phyloP scores from a whole-genome alignment of 805 yeast species.

The Saccharomycopsis sp. region DNA sequence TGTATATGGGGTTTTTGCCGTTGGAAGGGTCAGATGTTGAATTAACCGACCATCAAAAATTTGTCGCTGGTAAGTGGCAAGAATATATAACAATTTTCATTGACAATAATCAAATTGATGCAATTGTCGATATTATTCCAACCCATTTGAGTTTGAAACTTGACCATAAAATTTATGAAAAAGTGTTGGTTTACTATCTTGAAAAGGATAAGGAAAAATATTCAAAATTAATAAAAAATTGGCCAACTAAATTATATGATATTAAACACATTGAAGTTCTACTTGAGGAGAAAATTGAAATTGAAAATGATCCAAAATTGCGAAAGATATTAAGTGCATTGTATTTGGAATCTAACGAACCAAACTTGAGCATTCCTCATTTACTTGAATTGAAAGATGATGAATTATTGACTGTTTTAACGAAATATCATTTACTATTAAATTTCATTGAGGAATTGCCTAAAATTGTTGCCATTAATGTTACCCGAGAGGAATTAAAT shows the following conservation, averaged over 20 bases:
- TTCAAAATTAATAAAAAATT: slow-evolving; percentile 36
- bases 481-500: slow-evolving; percentile 33
- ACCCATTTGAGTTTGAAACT: slow-evolving; percentile 30
- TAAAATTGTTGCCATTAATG: slow-evolving; percentile 38
- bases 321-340: slow-evolving; percentile 44
- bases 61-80: slow-evolving; percentile 50
- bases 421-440: slow-evolving; percentile 55
- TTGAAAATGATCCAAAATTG: slow-evolving; percentile 28
- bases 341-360: slow-evolving; percentile 51
- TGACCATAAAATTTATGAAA: slow-evolving; percentile 37
- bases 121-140: slow-evolving; percentile 55
- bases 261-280: slow-evolving; percentile 34
- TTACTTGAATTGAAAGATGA: slow-evolving; percentile 50
- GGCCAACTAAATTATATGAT: slow-evolving; percentile 57
- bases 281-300: slow-evolving; percentile 41
- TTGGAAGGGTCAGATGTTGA: slow-evolving; percentile 23
- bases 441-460: slow-evolving; percentile 45
- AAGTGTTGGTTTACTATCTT: slow-evolving; percentile 41
- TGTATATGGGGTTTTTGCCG: slow-evolving; percentile 24
- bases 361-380: slow-evolving; percentile 57
- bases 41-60: slow-evolving; percentile 17
- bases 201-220: slow-evolving; percentile 33
- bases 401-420: slow-evolving; percentile 48
- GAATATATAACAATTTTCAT: slow-evolving; percentile 51
- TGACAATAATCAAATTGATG: slow-evolving; percentile 37